Evolutionary conservation across 371 early-diverging fungal genomes (phyloP), one percentile per base, ranked within the genome.

Genomic region (Thermomucor indicae-seudaticae): DNA sequence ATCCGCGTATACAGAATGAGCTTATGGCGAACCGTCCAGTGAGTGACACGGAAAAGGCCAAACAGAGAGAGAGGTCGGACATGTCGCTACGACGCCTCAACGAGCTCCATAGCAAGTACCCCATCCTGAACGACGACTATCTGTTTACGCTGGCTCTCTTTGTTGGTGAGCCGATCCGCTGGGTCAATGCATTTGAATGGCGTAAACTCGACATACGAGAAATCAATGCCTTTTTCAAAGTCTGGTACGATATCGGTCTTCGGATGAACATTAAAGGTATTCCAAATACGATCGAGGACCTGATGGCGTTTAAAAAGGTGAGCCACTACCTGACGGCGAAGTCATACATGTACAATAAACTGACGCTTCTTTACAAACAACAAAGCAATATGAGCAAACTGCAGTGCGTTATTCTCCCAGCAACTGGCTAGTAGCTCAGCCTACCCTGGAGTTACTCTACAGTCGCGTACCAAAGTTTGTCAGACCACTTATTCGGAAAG

Each of bases 181-280:
- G 70, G 65, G 49, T 80, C 12, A 60, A 71, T 20, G 43, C 37
- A 6, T 81, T 64, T 43, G 81, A 78, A 45, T 80, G 72, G 71
- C 59, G 78, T 32, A 22, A 50, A 6, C 10, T 71, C 20, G 72
- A 74, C 20, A 51, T 56, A 5, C 60, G 75, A 22, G 80, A 79
- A 56, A 51, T 56, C 10, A 73, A 79, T 29, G 64, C 64, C 8
- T 51, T 60, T 39, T 73, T 67, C 38, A 67, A 52, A 16, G 53
- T 75, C 0, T 80, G 79, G 79, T 55, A 53, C 23, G 51, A 59
- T 27, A 52, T 64, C 44, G 75, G 75, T 0, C 45, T 44, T 11
- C 46, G 58, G 14, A 72, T 79, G 75, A 58, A 64, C 8, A 78
- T 81, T 23, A 62, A 72, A 45, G 61, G 70, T 52, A 78, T 81